phyloP scores from a whole-genome alignment of 768 basidiomycete genomes.

The Amanita pallidorosea region DNA sequence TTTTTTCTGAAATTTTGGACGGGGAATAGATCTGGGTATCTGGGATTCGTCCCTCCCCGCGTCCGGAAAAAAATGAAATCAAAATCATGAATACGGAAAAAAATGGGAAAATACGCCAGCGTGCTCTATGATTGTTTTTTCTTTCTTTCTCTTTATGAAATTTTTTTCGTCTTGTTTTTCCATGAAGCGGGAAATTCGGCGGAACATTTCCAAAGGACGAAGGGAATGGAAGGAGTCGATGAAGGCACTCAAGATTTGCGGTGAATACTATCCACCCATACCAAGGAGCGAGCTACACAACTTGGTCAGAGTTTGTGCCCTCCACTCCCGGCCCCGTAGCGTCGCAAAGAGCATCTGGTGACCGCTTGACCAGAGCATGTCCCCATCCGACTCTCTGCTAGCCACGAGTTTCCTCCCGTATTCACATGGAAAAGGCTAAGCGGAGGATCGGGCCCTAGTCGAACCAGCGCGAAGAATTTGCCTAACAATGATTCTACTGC shows the following conservation, averaged over 20 bases:
- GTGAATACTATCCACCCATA: too few species aligned
- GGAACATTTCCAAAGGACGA: neutral
- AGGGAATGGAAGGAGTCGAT: neutral
- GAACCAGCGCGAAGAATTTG: neutral
- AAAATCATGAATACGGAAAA: neutral
- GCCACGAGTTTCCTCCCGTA: too few species aligned
- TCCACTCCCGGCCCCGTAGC: too few species aligned
- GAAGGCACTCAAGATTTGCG: neutral
- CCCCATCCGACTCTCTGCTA: too few species aligned
- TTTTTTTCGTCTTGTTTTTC: neutral
- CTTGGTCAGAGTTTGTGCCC: too few species aligned
- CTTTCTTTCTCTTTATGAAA: neutral
- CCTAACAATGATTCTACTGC: neutral
- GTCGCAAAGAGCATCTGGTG: too few species aligned
- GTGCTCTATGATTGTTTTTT: neutral
- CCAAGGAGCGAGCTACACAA: too few species aligned
- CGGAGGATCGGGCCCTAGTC: neutral
- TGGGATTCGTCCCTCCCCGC: neutral
- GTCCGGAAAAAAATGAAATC: neutral
- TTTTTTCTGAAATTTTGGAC: neutral
- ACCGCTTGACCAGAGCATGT: too few species aligned
- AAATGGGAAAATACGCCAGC: neutral
- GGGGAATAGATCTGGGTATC: neutral
- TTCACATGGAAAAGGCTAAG: neutral
- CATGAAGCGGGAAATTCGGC: neutral